Conservation (phyloP, 192 early-diverging fungal species). For the Backusella circina region DNA sequence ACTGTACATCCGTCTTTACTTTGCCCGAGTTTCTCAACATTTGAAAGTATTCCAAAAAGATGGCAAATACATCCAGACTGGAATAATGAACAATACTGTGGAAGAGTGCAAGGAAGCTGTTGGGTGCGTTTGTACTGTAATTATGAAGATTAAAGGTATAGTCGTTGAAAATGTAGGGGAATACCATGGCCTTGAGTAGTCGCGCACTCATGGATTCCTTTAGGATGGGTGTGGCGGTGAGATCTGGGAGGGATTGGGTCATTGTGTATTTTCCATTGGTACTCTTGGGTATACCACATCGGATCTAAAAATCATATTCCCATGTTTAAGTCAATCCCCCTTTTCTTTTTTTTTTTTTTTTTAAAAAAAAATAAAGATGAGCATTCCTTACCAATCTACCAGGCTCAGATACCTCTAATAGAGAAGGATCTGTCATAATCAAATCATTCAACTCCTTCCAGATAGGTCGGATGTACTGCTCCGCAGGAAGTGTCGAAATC, state of each 20-base stretch:
- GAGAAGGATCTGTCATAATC: conserved; percentile 34
- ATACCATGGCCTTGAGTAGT: conserved; percentile 41
- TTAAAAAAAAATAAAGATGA: too few relatives aligned
- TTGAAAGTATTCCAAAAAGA: conserved; percentile 46
- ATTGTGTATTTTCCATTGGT: conserved; percentile 37
- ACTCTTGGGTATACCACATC: conserved; percentile 31
- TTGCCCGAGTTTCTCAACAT: conserved; percentile 33
- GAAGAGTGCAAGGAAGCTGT: conserved; percentile 68
- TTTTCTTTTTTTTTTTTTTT: not conserved
- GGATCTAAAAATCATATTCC: conserved; percentile 25
- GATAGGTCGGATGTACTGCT: conserved; percentile 43
- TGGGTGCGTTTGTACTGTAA: conserved; percentile 61
- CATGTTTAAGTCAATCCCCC: not conserved
- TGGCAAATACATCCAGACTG: conserved; percentile 55
- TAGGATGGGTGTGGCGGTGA: conserved; percentile 21
- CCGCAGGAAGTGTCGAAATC: conserved; percentile 34
- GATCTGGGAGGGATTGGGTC: conserved; percentile 28
- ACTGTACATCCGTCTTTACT: conserved; percentile 64
- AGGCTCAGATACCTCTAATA: conserved; percentile 36
- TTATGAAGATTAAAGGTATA: conserved; percentile 63
- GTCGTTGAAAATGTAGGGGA: conserved; percentile 52
- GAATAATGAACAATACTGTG: conserved; percentile 75
- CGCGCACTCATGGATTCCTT: conserved; percentile 30
- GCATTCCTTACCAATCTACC: conserved; percentile 48
- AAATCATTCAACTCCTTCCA: conserved; percentile 43